phyloP scores from a whole-genome alignment of 768 basidiomycete species.

The Lactarius evosmus region DNA sequence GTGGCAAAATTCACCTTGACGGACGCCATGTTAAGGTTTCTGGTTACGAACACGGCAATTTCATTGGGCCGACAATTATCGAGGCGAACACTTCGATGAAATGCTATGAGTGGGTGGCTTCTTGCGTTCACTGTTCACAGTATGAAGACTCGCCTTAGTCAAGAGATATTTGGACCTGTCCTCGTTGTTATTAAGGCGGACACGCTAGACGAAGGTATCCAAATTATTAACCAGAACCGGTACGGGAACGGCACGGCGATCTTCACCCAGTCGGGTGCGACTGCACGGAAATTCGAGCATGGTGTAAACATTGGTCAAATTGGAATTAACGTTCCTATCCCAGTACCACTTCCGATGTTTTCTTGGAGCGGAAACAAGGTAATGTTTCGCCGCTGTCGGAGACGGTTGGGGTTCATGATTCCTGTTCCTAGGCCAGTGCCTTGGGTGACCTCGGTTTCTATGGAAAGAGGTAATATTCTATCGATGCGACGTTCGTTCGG shows the following conservation, averaged over 20 bases:
- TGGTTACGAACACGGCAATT: constrained; percentile 85
- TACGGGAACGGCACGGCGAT: constrained; percentile 96
- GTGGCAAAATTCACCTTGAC: constrained; percentile 84
- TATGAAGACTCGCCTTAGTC: constrained; percentile 43
- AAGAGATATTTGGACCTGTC: constrained; percentile 95
- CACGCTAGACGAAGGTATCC: constrained; percentile 85
- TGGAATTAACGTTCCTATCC: constrained; percentile 90
- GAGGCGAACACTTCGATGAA: constrained; percentile 80
- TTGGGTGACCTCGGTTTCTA: constrained; percentile 90
- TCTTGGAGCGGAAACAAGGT: constrained; percentile 95
- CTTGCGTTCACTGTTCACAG: constrained; percentile 1
- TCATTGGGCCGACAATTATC: constrained; percentile 89
- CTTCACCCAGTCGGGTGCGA: constrained; percentile 95
- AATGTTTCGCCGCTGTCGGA: constrained; percentile 3
- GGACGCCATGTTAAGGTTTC: constrained; percentile 68
- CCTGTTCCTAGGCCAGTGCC: constrained; percentile 52
- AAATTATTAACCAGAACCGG: constrained; percentile 82
- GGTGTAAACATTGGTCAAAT: constrained; percentile 89
- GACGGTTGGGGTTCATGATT: background rate
- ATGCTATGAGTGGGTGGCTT: constrained; percentile 68
- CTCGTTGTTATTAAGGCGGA: constrained; percentile 74
- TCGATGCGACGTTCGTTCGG: constrained; percentile 10
- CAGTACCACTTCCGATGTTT: constrained; percentile 94
- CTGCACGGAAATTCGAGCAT: constrained; percentile 88
- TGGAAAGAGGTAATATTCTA: constrained; percentile 62